Percentiles rank a stretch among this genome's conserved stretches.
These are phyloP conservation scores for Stagonosporopsis cucurbitacearum DNA, from an alignment of 2,329 filamentous ascomycete species.

Conservation along the genomic window DNA sequence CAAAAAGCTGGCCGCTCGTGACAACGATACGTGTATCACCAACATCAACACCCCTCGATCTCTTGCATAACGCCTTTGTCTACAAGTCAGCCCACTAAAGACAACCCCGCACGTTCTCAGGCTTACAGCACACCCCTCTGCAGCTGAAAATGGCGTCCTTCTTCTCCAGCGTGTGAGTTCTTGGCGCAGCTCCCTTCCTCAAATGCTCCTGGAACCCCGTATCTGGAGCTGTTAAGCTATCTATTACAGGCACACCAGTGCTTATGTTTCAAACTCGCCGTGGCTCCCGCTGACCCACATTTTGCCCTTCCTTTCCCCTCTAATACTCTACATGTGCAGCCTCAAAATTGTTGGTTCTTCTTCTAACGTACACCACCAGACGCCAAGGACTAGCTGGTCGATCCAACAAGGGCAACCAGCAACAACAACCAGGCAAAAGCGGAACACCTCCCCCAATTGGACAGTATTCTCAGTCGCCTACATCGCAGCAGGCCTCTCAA, in stretches of 20 bases:
- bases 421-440: conserved; percentile 42
- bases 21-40: conserved; percentile 38
- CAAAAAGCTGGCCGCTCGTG: conserved; percentile 35
- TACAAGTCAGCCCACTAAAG: conserved; percentile 13
- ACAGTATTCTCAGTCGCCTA: conserved; percentile 45
- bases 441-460: conserved; percentile 47
- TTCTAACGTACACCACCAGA: conserved; percentile 40
- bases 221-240: conserved; percentile 32
- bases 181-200: conserved; percentile 42
- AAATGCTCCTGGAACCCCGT: conserved; percentile 34
- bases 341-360: conserved; percentile 20
- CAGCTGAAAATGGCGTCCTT: conserved; percentile 48
- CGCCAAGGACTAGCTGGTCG: conserved; percentile 53
- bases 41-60: conserved; percentile 29
- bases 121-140: conserved; percentile 15
- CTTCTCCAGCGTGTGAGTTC: conserved; percentile 53
- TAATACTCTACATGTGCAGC: conserved; percentile 9
- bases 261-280: conserved; percentile 33
- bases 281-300: conserved; percentile 22
- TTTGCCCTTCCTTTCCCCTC: conserved; percentile 5
- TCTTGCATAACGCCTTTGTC: conserved; percentile 32
- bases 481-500: conserved; percentile 40
- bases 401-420: conserved; percentile 50
- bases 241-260: conserved; percentile 39
- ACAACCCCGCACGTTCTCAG: conserved; percentile 10